A percentile compares a stretch with the other conserved stretches of the same genome.
Evolutionary conservation across 129 eudicot species (phyloP).

Genomic region (Flaveria ramosissima): DNA sequence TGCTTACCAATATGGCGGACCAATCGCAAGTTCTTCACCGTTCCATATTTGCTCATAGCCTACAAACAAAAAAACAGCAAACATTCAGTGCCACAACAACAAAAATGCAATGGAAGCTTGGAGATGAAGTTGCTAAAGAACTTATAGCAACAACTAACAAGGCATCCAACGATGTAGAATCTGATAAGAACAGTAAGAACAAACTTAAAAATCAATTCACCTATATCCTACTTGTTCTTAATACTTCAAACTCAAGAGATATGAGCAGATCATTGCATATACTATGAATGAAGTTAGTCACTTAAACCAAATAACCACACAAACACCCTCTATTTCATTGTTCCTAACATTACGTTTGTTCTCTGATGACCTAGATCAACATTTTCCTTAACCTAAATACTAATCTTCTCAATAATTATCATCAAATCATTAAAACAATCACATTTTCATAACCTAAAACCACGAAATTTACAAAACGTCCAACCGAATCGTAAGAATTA

Average conservation of each 20-base stretch:
- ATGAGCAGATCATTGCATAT: neutral
- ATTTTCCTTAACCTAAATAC: neutral
- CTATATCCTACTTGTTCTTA: neutral
- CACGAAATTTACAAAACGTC: no score
- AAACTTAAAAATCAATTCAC: neutral
- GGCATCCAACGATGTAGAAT: neutral
- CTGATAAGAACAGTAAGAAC: slow-evolving; percentile 14
- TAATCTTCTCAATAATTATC: neutral
- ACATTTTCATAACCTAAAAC: no score
- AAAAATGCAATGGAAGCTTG: slow-evolving; percentile 12
- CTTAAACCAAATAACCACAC: neutral
- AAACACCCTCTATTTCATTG: neutral
- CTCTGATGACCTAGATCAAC: neutral
- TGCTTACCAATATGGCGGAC: slow-evolving; percentile 83
- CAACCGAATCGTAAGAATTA: neutral
- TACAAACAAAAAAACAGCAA: slow-evolving; percentile 33
- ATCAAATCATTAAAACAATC: neutral
- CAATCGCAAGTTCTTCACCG: slow-evolving; percentile 77
- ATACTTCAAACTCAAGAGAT: neutral
- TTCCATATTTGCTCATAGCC: slow-evolving; percentile 89
- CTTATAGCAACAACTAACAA: neutral
- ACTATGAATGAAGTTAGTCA: neutral
- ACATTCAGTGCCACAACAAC: slow-evolving; percentile 7
- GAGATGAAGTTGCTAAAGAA: neutral
- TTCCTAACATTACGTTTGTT: neutral